Percentiles rank a stretch among this genome's conserved stretches.
These are phyloP conservation scores for Pichia nanzhaoensis DNA, from an alignment of 805 yeast species.

Conservation along the genomic window DNA sequence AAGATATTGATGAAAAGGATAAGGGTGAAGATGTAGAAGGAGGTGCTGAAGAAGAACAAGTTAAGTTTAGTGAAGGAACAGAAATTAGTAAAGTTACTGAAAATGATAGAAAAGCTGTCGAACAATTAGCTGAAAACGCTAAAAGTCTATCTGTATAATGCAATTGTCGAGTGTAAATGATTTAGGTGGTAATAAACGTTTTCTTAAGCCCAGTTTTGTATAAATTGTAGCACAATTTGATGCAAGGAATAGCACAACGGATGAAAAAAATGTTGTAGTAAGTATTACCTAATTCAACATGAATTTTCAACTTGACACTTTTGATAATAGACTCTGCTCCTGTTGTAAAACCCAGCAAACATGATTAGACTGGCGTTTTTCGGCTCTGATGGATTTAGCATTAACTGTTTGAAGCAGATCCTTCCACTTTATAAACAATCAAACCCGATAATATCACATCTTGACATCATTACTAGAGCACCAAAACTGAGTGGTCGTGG, in stretches of 20 bases:
- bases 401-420: conserved; percentile 40
- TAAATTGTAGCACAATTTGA: too few relatives aligned
- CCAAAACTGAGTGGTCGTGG: conserved; percentile 63
- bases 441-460: conserved; percentile 7
- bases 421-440: conserved; percentile 19
- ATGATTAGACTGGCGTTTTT: conserved; percentile 50
- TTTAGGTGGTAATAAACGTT: too few relatives aligned
- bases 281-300: too few relatives aligned
- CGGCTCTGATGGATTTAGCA: conserved; percentile 72
- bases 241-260: too few relatives aligned
- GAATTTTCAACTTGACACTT: too few relatives aligned
- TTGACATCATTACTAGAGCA: conserved; percentile 59
- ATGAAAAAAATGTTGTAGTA: too few relatives aligned
- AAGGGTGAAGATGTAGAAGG: conserved; percentile 27
- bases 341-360: too few relatives aligned
- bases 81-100: conserved; percentile 44
- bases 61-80: conserved; percentile 41
- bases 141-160: too few relatives aligned
- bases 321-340: neutral
- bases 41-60: conserved; percentile 29
- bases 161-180: too few relatives aligned
- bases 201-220: too few relatives aligned
- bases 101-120: conserved; percentile 38
- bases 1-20: conserved; percentile 35
- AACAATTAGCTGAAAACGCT: conserved; percentile 9